Base-by-base conservation (phyloP, 345 rosid species). In the Lepidium africanum region DNA sequence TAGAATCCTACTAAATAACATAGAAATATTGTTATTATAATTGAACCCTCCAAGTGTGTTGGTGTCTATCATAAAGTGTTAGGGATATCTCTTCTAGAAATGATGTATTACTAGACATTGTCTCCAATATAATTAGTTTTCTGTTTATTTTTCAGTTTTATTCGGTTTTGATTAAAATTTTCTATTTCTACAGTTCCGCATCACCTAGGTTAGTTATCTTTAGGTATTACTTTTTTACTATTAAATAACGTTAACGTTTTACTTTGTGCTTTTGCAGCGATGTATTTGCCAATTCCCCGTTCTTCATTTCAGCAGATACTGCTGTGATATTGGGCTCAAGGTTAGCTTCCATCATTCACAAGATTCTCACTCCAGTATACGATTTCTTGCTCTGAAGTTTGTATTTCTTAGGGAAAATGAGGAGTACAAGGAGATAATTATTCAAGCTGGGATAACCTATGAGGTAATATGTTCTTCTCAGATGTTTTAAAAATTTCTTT, bases 271-370 rank as follows among this genome's bases (percentile, higher is more conserved):
- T 60, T 74, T 46, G 38, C 85, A 93, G 97, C 69, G 94, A 80
- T 79, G 97, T 93, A 58, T 88, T 93, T 71, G 92, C 82, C 60
- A 87, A 93, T 76, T 75, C 98, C 59, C 98, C 98, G 27, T 93
- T 88, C 89, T 87, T 93, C 79, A 87, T 93, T 75, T 84, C 96
- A 59, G 96, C 98, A 49, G 92, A 82, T 70, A 84, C 79, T 63
- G 92, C 92, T 48, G 96, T 96, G 56, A 77, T 80, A 39, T 51
- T 83, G 25, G 87, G 87, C 50, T 75, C 79, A 60, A 78, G 90
- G 97, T 88, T 74, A 78, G 77, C 78, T 60, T 67, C 52, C 62
- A 59, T 56, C 47, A 36, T 54, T 65, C 63, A 50, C 59, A 67
- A 63, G 37, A 48, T 70, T 58, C 27, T 16, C 49, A 9, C 46